These are phyloP conservation scores for Tricholoma furcatifolium DNA, from an alignment of 768 basidiomycete genomes.

Conservation along the genomic window DNA sequence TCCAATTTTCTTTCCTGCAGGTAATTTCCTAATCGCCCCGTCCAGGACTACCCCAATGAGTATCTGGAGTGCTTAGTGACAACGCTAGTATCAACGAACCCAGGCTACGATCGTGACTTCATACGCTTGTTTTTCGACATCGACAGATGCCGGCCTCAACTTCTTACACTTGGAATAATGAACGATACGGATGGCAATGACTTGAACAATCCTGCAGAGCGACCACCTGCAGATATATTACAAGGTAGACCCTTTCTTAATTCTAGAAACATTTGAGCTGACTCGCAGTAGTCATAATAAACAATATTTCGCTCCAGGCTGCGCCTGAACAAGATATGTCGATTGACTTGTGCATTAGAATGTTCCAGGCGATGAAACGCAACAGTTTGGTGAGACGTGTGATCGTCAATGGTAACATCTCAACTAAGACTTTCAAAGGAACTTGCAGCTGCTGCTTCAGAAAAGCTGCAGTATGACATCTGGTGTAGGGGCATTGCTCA, in stretches of 20 bases:
- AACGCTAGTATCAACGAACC: slow-evolving; percentile 44
- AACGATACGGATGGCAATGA: slow-evolving; percentile 4
- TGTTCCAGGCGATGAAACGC: slow-evolving; percentile 53
- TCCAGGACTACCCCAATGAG: slow-evolving; percentile 43
- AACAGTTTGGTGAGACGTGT: slow-evolving; percentile 38
- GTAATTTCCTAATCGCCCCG: neutral
- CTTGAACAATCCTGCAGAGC: neutral
- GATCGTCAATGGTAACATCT: neutral
- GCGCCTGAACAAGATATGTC: slow-evolving; percentile 28
- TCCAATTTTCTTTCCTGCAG: slow-evolving; percentile 3
- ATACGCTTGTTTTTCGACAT: slow-evolving; percentile 52
- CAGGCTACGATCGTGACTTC: slow-evolving; percentile 60
- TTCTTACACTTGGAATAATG: slow-evolving; percentile 4
- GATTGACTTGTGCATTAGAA: slow-evolving; percentile 37
- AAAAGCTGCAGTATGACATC: slow-evolving; percentile 25
- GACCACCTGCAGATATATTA: slow-evolving; percentile 19
- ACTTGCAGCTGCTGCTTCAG: slow-evolving; percentile 7
- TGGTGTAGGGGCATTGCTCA: slow-evolving; percentile 34
- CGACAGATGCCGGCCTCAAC: slow-evolving; percentile 28
- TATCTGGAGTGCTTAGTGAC: slow-evolving; percentile 57
- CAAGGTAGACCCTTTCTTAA: slow-evolving; percentile 5
- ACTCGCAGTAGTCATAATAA: slow-evolving; percentile 40
- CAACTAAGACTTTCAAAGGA: slow-evolving; percentile 17
- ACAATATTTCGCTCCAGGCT: slow-evolving; percentile 37
- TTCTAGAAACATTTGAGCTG: neutral